These are phyloP conservation scores for Diutina sp. DNA, from an alignment of 1,139 yeast species.

Conservation along the genomic window DNA sequence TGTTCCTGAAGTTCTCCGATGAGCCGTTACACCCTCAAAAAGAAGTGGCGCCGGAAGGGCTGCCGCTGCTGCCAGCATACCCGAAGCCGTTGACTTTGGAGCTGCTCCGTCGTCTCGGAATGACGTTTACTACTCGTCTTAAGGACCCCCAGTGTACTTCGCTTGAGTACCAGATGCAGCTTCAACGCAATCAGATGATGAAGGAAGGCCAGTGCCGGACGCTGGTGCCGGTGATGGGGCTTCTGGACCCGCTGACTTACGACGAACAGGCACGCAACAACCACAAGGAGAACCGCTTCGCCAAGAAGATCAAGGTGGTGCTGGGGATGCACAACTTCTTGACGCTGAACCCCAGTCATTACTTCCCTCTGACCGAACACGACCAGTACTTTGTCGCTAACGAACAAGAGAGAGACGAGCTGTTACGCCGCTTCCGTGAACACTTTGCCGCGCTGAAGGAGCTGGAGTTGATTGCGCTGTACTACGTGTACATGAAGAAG, in stretches of 20 bases:
- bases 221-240: not conserved
- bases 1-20: not conserved
- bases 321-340: not conserved
- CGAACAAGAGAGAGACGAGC: constrained; percentile 28
- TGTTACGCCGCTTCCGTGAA: constrained; percentile 39
- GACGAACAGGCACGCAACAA: not conserved
- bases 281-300: not conserved
- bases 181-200: not conserved
- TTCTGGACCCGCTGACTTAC: not conserved
- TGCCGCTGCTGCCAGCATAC: not conserved
- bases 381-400: constrained; percentile 35
- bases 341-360: constrained; percentile 41
- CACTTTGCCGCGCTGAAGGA: constrained; percentile 53
- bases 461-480: constrained; percentile 50
- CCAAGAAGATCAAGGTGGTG: not conserved
- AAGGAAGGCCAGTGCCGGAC: not conserved
- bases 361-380: constrained; percentile 18
- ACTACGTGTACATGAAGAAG: constrained; percentile 58
- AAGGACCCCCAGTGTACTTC: not conserved
- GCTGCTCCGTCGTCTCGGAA: not conserved
- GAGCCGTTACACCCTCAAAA: not conserved
- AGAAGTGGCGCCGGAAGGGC: not conserved
- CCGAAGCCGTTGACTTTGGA: not conserved
- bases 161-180: not conserved
- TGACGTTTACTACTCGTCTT: not conserved